Percentiles rank a stretch among this genome's conserved stretches.
Evolutionary conservation across 306 rosid species (phyloP).

Genomic region (Ormosia emarginata): DNA sequence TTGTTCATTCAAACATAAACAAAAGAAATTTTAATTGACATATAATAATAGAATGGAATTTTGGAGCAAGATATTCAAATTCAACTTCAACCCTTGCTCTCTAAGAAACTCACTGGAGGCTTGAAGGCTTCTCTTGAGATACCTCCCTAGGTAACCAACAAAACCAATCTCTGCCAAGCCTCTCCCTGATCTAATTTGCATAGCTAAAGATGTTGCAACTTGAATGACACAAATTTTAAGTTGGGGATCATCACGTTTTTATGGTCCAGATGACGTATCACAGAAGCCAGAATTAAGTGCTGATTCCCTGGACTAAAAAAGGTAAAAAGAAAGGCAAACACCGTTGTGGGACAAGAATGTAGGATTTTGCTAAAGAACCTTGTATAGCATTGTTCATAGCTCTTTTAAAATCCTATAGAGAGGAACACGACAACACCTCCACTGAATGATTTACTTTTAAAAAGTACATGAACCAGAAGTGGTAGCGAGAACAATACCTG

Average conservation of each 20-base stretch:
- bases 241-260: constrained; percentile 79
- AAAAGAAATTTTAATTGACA: too few relatives aligned
- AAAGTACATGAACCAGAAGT: background rate
- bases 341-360: background rate
- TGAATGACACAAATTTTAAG: constrained; percentile 72
- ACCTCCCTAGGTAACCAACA: constrained; percentile 90
- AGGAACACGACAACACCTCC: background rate
- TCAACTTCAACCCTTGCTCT: constrained; percentile 56
- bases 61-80: constrained; percentile 68
- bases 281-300: constrained; percentile 58
- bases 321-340: constrained; percentile 2
- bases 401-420: background rate
- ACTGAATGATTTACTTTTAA: background rate
- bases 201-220: constrained; percentile 72
- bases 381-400: background rate
- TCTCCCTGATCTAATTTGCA: constrained; percentile 68
- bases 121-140: constrained; percentile 76
- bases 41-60: constrained; percentile 45
- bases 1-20: too few relatives aligned
- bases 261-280: constrained; percentile 94
- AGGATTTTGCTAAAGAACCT: background rate
- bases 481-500: constrained; percentile 39
- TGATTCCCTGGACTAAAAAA: constrained; percentile 64
- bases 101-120: constrained; percentile 66
- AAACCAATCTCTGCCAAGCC: constrained; percentile 78